Percentiles rank a stretch among this genome's conserved stretches.
Conservation (phyloP, 257 asterid species). For the Solanum clarkiae region DNA sequence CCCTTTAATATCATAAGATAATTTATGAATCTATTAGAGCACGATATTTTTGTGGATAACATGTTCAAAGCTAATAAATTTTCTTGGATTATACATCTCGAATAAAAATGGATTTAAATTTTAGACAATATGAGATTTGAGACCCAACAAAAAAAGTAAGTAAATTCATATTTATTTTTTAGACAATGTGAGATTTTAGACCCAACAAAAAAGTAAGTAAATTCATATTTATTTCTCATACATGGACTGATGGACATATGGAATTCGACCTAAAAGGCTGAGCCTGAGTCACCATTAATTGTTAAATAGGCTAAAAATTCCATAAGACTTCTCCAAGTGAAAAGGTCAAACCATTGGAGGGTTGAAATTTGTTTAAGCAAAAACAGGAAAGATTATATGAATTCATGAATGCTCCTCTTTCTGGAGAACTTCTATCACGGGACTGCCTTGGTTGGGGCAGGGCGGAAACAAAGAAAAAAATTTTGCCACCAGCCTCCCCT, state of each 20-base stretch:
- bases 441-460: too few species aligned
- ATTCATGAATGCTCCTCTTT: too few species aligned
- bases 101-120: background rate
- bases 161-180: background rate
- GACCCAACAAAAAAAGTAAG: background rate
- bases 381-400: too few species aligned
- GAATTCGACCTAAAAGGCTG: background rate
- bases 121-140: background rate
- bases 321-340: background rate
- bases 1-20: background rate
- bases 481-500: too few species aligned
- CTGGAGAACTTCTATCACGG: too few species aligned
- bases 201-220: background rate
- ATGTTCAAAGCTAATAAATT: background rate
- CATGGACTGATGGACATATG: background rate
- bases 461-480: too few species aligned
- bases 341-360: background rate
- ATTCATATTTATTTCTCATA: background rate
- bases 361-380: background rate
- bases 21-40: background rate
- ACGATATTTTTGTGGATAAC: background rate
- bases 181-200: background rate
- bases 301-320: background rate
- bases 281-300: background rate
- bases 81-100: background rate